Conservation (phyloP, 768 basidiomycete species). For the Tylopilus balloui region DNA sequence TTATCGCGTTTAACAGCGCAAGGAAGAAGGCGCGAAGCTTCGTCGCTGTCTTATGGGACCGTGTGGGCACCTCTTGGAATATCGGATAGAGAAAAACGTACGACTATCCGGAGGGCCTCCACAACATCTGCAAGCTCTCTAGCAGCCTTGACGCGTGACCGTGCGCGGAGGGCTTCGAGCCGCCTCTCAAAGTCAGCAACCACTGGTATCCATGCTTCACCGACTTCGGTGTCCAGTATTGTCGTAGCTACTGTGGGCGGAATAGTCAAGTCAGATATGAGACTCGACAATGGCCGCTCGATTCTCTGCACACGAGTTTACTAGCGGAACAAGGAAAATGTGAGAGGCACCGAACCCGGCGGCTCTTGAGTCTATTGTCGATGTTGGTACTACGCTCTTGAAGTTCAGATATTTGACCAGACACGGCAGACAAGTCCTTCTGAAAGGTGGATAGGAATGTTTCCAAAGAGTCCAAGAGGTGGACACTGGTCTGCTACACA, state of each 20-base stretch:
- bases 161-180: conserved; percentile 61
- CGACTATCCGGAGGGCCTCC: conserved; percentile 86
- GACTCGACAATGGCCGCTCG: conserved; percentile 77
- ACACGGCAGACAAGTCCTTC: conserved; percentile 88
- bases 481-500: conserved; percentile 68
- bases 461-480: conserved; percentile 82
- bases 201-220: conserved; percentile 82
- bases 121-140: conserved; percentile 77
- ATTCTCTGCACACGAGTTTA: conserved; percentile 58
- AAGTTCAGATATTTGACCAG: conserved; percentile 92
- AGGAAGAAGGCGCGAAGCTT: conserved; percentile 88
- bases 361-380: conserved; percentile 77
- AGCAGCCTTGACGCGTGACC: conserved; percentile 82
- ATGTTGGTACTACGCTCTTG: conserved; percentile 89
- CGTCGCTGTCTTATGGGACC: conserved; percentile 66
- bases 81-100: conserved; percentile 36
- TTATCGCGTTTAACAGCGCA: conserved; percentile 76
- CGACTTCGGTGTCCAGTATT: conserved; percentile 81
- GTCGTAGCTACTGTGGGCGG: conserved; percentile 72
- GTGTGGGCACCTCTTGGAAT: conserved; percentile 1
- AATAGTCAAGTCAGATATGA: conserved; percentile 77
- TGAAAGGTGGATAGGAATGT: conserved; percentile 94
- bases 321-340: neutral
- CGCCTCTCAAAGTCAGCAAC: conserved; percentile 79
- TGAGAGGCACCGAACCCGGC: conserved; percentile 55